Conservation (phyloP, 306 rosid species). For the Cicer bijugum region DNA sequence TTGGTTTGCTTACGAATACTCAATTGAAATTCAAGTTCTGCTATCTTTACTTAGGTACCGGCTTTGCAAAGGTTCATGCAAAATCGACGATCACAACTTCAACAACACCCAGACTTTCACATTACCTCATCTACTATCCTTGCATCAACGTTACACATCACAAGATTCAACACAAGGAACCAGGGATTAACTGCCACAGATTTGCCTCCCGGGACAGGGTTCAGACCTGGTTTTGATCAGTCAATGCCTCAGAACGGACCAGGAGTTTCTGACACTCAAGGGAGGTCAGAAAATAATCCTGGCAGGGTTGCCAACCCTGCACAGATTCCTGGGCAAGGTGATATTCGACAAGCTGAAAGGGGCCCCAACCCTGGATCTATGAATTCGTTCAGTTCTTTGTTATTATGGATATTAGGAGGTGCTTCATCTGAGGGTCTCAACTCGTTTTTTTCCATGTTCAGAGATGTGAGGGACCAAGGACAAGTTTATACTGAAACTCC, state of each 20-base stretch:
- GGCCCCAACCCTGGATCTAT: slow-evolving; percentile 74
- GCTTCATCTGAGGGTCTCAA: slow-evolving; percentile 89
- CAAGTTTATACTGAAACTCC: slow-evolving; percentile 70
- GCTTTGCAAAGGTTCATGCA: slow-evolving; percentile 95
- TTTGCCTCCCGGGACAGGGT: slow-evolving; percentile 56
- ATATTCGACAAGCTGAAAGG: slow-evolving; percentile 63
- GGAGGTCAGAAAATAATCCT: slow-evolving; percentile 54
- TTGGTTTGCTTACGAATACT: slow-evolving; percentile 9
- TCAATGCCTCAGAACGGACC: slow-evolving; percentile 50
- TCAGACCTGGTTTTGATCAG: slow-evolving; percentile 62
- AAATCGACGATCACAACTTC: slow-evolving; percentile 84
- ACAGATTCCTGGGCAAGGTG: slow-evolving; percentile 58
- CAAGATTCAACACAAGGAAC: slow-evolving; percentile 90
- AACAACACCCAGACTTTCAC: slow-evolving; percentile 94
- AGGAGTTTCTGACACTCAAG: slow-evolving; percentile 54
- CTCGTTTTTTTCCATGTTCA: slow-evolving; percentile 86
- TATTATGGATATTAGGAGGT: slow-evolving; percentile 90
- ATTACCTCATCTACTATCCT: slow-evolving; percentile 95
- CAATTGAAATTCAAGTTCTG: slow-evolving; percentile 26
- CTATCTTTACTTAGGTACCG: slow-evolving; percentile 66
- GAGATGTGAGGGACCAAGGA: slow-evolving; percentile 85
- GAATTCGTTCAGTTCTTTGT: slow-evolving; percentile 82
- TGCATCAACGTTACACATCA: slow-evolving; percentile 96
- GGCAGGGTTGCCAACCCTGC: slow-evolving; percentile 55
- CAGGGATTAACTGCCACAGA: slow-evolving; percentile 55